A percentile compares a stretch with the other conserved stretches of the same genome.
Conservation (phyloP, 768 basidiomycete species). For the Mrakia frigida region DNA sequence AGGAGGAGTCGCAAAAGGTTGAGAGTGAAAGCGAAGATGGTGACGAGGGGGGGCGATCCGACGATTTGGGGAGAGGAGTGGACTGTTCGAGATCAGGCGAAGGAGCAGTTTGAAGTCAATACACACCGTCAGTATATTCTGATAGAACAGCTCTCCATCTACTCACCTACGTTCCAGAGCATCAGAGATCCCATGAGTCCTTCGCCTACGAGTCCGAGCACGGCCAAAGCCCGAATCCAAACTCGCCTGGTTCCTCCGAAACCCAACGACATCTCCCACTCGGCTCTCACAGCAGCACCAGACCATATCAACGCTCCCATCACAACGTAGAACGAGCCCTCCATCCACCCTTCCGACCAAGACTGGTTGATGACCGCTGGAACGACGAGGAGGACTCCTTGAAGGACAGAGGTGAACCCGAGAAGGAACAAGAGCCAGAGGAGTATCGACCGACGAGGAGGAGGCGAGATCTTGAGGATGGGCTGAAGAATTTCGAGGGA, state of each 20-base stretch:
- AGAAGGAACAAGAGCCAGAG: conserved; percentile 63
- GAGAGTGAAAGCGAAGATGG: conserved; percentile 1
- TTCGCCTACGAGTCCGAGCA: conserved; percentile 58
- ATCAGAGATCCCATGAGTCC: background rate
- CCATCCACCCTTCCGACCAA: conserved; percentile 48
- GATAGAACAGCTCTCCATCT: background rate
- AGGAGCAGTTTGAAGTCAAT: background rate
- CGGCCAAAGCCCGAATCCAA: conserved; percentile 52
- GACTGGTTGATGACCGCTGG: conserved; percentile 59
- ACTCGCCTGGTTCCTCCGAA: conserved; percentile 15
- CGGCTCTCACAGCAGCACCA: conserved; percentile 2
- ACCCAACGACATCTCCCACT: conserved; percentile 10
- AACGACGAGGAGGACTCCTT: conserved; percentile 67
- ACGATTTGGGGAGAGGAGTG: background rate
- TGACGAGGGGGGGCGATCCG: background rate
- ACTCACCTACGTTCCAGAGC: background rate
- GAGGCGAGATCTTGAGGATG: background rate
- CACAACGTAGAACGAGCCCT: conserved; percentile 48
- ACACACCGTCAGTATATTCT: background rate
- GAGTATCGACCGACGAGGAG: conserved; percentile 69
- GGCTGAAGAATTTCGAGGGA: background rate
- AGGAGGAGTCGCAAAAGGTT: conserved; percentile 1
- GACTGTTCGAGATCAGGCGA: background rate
- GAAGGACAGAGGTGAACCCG: conserved; percentile 68
- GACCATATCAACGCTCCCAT: conserved; percentile 43